Conservation (phyloP, 495 filamentous ascomycete species). For the Hypoxylon fuscum region DNA sequence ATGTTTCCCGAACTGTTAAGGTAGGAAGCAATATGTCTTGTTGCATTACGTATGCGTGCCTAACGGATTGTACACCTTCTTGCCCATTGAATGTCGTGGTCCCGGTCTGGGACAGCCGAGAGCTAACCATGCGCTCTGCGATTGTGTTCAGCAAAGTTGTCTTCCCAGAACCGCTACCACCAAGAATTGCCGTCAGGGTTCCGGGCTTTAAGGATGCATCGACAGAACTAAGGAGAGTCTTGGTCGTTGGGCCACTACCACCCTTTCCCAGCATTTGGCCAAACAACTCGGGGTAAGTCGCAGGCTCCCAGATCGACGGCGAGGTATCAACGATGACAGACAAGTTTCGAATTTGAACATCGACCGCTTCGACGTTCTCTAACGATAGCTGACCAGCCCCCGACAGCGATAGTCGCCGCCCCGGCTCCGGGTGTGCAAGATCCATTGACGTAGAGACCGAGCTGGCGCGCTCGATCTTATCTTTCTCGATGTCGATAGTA, state of each 20-base stretch:
- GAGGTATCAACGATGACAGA: conserved; percentile 63
- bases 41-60: conserved; percentile 80
- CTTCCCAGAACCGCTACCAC: conserved; percentile 77
- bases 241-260: conserved; percentile 40
- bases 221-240: conserved; percentile 42
- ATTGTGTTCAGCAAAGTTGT: conserved; percentile 76
- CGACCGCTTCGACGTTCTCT: conserved; percentile 66
- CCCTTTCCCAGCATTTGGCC: conserved; percentile 36
- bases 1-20: conserved; percentile 76
- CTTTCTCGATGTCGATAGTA: conserved; percentile 28
- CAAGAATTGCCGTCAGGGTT: conserved; percentile 76
- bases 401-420: conserved; percentile 29
- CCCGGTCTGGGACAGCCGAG: conserved; percentile 62
- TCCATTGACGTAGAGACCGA: conserved; percentile 40
- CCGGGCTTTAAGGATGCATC: conserved; percentile 51
- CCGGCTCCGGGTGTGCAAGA: conserved; percentile 17
- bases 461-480: conserved; percentile 31
- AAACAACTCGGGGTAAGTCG: conserved; percentile 47
- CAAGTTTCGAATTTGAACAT: conserved; percentile 64
- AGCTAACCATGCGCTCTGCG: conserved; percentile 68
- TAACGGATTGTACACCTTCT: conserved; percentile 58
- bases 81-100: conserved; percentile 65
- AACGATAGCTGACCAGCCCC: conserved; percentile 62
- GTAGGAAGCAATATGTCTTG: conserved; percentile 76
- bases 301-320: conserved; percentile 47